Conservation (phyloP, 148 eudicot species). For the Salicornia ramosissima region DNA sequence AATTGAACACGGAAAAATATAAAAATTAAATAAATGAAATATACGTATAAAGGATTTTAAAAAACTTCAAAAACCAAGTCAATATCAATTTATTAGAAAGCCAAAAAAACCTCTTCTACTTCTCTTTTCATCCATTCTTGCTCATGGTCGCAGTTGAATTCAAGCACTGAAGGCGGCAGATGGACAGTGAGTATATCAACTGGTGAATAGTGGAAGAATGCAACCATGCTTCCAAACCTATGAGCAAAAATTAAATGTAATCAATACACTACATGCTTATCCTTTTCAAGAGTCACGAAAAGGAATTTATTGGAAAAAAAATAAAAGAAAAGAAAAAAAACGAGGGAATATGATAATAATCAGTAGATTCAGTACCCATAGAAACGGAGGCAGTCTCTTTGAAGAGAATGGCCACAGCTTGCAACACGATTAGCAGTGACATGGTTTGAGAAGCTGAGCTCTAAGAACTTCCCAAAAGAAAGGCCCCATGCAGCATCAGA, state of each 20-base stretch:
- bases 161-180: conserved; percentile 74
- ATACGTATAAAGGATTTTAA: not conserved
- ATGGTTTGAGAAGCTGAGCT: conserved; percentile 94
- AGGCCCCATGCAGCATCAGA: conserved; percentile 99
- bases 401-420: conserved; percentile 94
- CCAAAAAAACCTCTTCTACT: conserved; percentile 51
- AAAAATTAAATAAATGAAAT: not conserved
- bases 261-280: not conserved
- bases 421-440: conserved; percentile 97
- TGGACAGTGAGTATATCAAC: conserved; percentile 78
- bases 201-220: conserved; percentile 87
- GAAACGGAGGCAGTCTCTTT: conserved; percentile 93
- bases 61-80: not conserved
- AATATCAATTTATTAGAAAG: not conserved
- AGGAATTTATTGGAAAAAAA: no score
- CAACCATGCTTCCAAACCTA: conserved; percentile 91
- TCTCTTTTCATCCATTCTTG: conserved; percentile 76
- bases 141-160: conserved; percentile 49
- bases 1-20: not conserved
- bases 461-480: conserved; percentile 94
- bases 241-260: conserved; percentile 7
- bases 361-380: conserved; percentile 52
- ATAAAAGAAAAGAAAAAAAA: not conserved
- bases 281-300: no score
- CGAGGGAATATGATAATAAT: conserved; percentile 3